Evolutionary conservation across 805 yeast species (phyloP).

Genomic region (Lipomyces chichibuensis): DNA sequence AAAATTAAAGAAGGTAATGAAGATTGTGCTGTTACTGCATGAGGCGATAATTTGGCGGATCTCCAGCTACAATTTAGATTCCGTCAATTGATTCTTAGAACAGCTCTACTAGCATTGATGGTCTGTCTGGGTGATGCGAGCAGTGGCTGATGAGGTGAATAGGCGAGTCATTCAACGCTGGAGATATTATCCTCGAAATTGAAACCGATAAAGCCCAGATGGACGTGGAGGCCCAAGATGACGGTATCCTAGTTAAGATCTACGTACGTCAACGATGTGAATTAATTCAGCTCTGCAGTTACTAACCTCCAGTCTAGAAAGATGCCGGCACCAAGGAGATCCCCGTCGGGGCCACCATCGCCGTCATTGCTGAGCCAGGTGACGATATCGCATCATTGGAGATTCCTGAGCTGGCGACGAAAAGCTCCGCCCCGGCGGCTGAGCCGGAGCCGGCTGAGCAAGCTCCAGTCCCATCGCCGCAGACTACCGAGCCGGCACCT

Average conservation of each 20-base stretch:
- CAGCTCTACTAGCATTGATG: background rate
- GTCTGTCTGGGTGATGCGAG: background rate
- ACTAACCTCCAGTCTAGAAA: conserved; percentile 15
- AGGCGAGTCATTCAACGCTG: conserved; percentile 72
- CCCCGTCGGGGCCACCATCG: conserved; percentile 88
- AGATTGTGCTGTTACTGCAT: background rate
- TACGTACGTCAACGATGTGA: conserved; percentile 42
- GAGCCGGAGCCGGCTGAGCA: conserved; percentile 17
- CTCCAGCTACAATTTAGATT: background rate
- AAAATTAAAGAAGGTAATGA: conserved; percentile 66
- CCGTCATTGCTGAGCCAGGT: conserved; percentile 81
- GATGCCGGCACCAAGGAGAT: conserved; percentile 78
- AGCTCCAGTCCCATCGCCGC: conserved; percentile 18
- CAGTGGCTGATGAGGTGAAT: conserved; percentile 19
- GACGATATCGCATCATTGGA: conserved; percentile 74
- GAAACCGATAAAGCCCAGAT: conserved; percentile 98
- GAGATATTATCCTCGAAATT: conserved; percentile 95
- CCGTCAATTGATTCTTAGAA: background rate
- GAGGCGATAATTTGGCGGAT: no score
- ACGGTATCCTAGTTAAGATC: conserved; percentile 84
- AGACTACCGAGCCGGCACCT: conserved; percentile 7
- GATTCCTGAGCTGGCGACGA: conserved; percentile 52
- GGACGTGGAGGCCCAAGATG: conserved; percentile 97
- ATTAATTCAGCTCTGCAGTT: background rate
- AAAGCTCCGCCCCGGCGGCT: conserved; percentile 32